Conservation (phyloP, 2,329 filamentous ascomycete species). For the Penicillium sp. region DNA sequence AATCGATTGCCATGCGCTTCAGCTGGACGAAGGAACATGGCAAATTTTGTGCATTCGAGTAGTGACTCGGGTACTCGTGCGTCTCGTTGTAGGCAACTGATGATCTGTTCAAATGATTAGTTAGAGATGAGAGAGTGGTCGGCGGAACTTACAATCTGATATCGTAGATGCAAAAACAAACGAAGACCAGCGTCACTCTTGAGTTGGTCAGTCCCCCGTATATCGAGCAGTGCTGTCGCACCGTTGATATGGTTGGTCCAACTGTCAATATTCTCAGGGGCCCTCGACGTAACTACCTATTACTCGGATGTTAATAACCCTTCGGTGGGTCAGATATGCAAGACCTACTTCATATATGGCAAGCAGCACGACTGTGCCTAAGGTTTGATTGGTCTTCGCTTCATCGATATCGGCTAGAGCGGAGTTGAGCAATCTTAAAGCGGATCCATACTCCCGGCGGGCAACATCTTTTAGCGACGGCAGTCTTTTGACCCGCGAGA, state of each 20-base stretch:
- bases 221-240: slow-evolving; percentile 57
- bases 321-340: background rate
- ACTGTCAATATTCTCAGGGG: slow-evolving; percentile 48
- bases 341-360: slow-evolving; percentile 60
- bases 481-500: slow-evolving; percentile 56
- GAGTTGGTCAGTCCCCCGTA: slow-evolving; percentile 41
- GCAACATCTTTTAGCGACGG: slow-evolving; percentile 49
- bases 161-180: slow-evolving; percentile 57
- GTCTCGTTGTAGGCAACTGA: slow-evolving; percentile 38
- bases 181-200: slow-evolving; percentile 49
- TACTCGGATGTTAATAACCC: background rate
- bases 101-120: slow-evolving; percentile 28
- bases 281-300: slow-evolving; percentile 43
- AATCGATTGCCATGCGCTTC: slow-evolving; percentile 32
- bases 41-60: slow-evolving; percentile 32
- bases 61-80: slow-evolving; percentile 33
- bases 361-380: slow-evolving; percentile 57
- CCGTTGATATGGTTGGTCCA: slow-evolving; percentile 61
- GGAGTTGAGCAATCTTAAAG: slow-evolving; percentile 47
- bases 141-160: slow-evolving; percentile 52
- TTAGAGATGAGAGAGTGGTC: background rate
- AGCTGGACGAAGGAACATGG: slow-evolving; percentile 30
- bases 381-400: slow-evolving; percentile 44
- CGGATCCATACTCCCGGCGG: slow-evolving; percentile 54
- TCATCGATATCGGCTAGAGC: slow-evolving; percentile 35